Evolutionary conservation across 2,329 filamentous ascomycete genomes (phyloP).

Genomic region (Pseudogymnoascus sp.): DNA sequence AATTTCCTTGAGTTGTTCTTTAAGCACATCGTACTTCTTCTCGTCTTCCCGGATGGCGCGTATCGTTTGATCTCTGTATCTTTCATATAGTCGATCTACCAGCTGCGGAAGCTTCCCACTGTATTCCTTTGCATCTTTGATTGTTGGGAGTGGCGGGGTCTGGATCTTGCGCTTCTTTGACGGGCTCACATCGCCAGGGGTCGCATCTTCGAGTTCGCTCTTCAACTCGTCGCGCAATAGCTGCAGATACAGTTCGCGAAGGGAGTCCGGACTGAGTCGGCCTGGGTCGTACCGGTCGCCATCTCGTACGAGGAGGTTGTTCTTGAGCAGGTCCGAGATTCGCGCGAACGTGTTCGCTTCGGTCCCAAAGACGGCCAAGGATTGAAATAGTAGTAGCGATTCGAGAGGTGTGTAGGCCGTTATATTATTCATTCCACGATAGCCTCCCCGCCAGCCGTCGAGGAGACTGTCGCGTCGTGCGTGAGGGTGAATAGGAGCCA

Average conservation of each 20-base stretch:
- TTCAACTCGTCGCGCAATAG: constrained; percentile 66
- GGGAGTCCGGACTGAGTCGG: constrained; percentile 66
- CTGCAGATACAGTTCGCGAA: constrained; percentile 69
- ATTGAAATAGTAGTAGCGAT: constrained; percentile 76
- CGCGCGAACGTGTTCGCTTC: constrained; percentile 56
- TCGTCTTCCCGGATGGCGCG: constrained; percentile 67
- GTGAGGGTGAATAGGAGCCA: constrained; percentile 48
- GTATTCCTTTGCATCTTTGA: constrained; percentile 54
- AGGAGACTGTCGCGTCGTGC: constrained; percentile 46
- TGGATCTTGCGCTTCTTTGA: constrained; percentile 68
- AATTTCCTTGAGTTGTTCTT: constrained; percentile 59
- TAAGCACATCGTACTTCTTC: constrained; percentile 51
- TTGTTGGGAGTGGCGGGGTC: constrained; percentile 52
- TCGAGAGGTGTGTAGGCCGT: constrained; percentile 75
- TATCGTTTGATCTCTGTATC: constrained; percentile 63
- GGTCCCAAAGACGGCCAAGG: constrained; percentile 59
- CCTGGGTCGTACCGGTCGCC: constrained; percentile 62
- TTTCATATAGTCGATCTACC: constrained; percentile 63
- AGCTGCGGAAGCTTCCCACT: constrained; percentile 63
- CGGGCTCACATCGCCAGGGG: constrained; percentile 42
- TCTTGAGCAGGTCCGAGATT: constrained; percentile 66
- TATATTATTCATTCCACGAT: constrained; percentile 47
- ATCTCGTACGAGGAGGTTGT: constrained; percentile 62
- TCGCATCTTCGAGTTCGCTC: constrained; percentile 35
- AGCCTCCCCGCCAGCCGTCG: constrained; percentile 47